Conservation (phyloP, 2,329 filamentous ascomycete genomes). For the Diplodia seriata region DNA sequence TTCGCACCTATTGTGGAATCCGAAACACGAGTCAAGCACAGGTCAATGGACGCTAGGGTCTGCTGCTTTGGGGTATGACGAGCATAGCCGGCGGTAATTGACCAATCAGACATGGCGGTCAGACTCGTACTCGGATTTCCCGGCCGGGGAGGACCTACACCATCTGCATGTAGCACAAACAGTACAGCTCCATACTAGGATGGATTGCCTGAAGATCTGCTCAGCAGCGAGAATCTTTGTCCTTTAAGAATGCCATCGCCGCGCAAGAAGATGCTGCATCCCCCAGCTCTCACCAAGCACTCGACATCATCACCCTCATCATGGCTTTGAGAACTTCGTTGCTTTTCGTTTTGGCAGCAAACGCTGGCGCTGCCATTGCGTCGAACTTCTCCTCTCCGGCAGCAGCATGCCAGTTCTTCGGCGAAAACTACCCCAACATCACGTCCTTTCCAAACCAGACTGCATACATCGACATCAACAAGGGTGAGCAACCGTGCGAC, state of each 20-base stretch:
- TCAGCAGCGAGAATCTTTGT: background rate
- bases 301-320: background rate
- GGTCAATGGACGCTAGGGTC: background rate
- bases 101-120: background rate
- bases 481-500: background rate
- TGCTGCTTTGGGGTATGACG: background rate
- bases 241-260: background rate
- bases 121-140: background rate
- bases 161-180: background rate
- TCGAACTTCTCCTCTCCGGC: background rate
- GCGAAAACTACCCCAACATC: constrained; percentile 11
- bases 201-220: background rate
- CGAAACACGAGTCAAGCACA: constrained; percentile 5
- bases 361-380: background rate
- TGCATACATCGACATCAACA: background rate
- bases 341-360: background rate
- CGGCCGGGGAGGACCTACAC: background rate
- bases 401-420: constrained; percentile 4
- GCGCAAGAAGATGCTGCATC: background rate
- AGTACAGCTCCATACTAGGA: background rate
- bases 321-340: background rate
- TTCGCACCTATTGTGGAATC: background rate
- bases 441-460: constrained; percentile 14
- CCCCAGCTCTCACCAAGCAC: background rate
- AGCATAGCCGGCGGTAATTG: background rate